Evolutionary conservation across 805 yeast species (phyloP), one percentile per base, ranked within the genome.

Genomic region (Saccharomyces paradoxus): DNA sequence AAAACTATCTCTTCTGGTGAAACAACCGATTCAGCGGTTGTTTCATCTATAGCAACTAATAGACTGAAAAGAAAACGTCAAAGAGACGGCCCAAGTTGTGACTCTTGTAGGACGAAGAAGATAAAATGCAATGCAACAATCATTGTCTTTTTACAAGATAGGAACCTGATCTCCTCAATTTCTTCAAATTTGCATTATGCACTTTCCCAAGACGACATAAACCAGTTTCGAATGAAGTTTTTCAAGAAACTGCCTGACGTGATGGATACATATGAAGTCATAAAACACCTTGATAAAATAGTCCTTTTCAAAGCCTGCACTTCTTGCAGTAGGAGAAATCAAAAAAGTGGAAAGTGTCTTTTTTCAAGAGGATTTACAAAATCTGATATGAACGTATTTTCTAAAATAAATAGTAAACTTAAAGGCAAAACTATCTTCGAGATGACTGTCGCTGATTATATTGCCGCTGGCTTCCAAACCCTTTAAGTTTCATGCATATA

Each of bases 1-100:
- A 37, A 14, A 37, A 50, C 29, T 2, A 13, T 49, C 9, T 24
- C 30, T 21, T 50, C 52, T 4, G 46, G 46, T 3, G 47, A 55
- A 54, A 41, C 49, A 29, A 37, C n/a, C 49, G n/a, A 56, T 56
- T 56, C 58, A 56, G 29, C 58, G 12, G 44, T 17, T 48, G 13
- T 48, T 14, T 27, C 26, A n/a, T 28, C 30, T 27, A 17, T 27
- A 41, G 9, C 26, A 21, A 32, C 27, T 7, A 28, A 21, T 9
- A 24, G 31, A 8, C 37, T 49, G 41, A 59, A 53, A 48, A 58
- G 64, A 37, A 64, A 69, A 53, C 64, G 89, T 60, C 91, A 86
- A 69, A 71, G 92, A 56, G 73, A 80, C 21, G 90, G 92, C 0
- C 90, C 90, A 2, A 81, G 87, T 46, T 86, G 92, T 68, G 90